Percentiles rank a stretch among this genome's conserved stretches.
Conservation (phyloP, 2,329 filamentous ascomycete genomes). For the Simplicillium aogashimaense region DNA sequence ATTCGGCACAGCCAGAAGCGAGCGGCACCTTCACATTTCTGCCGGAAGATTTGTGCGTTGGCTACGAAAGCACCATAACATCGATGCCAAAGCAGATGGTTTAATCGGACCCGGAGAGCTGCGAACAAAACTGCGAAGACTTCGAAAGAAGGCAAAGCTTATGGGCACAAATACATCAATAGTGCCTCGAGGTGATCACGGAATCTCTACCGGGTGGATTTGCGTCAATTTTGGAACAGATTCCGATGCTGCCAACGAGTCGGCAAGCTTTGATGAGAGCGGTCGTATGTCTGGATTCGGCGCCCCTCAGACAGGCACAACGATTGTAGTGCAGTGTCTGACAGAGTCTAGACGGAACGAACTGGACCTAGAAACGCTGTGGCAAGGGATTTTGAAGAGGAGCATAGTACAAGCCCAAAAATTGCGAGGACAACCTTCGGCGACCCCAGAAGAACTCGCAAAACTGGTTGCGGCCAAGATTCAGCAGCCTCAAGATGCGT, state of each 20-base stretch:
- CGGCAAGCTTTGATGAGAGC: conserved; percentile 31
- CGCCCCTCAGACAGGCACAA: conserved; percentile 33
- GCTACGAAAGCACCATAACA: conserved; percentile 61
- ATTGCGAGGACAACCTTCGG: conserved; percentile 15
- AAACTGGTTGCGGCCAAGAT: conserved; percentile 19
- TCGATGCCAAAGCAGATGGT: conserved; percentile 75
- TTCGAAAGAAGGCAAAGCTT: conserved; percentile 72
- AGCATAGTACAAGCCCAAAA: conserved; percentile 20
- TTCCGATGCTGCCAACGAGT: conserved; percentile 40
- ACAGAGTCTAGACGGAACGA: conserved; percentile 42
- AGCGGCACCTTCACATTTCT: conserved; percentile 86
- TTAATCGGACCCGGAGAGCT: conserved; percentile 83
- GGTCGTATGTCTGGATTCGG: conserved; percentile 72
- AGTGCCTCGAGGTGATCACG: conserved; percentile 62
- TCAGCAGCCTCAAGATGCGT: conserved; percentile 18
- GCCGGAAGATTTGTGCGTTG: conserved; percentile 84
- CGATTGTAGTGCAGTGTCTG: conserved; percentile 48
- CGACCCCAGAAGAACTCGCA: conserved; percentile 17
- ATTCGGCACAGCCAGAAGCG: conserved; percentile 80
- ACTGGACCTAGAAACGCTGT: conserved; percentile 42
- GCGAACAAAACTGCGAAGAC: conserved; percentile 73
- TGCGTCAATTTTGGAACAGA: conserved; percentile 80
- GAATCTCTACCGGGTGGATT: conserved; percentile 89
- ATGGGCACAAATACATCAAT: conserved; percentile 63
- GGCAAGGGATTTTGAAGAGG: conserved; percentile 30